Percentiles rank a stretch among this genome's conserved stretches.
These are phyloP conservation scores for Xanthoconium stramineum DNA, from an alignment of 768 basidiomycete genomes.

Conservation along the genomic window DNA sequence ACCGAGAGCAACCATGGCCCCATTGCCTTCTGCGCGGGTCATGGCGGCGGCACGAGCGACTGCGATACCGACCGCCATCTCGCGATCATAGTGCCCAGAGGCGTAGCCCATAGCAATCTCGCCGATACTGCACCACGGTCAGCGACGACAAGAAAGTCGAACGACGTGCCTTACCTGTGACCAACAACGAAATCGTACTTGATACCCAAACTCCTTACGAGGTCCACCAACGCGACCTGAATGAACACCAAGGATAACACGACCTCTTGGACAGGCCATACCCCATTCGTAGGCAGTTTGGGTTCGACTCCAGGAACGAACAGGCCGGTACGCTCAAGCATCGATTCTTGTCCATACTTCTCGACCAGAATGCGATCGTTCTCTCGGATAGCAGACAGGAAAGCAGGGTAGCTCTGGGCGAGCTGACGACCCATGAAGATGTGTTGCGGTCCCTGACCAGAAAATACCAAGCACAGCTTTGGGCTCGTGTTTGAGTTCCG, in stretches of 20 bases:
- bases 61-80: conserved; percentile 34
- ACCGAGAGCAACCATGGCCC: conserved; percentile 35
- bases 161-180: conserved; percentile 24
- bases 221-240: conserved; percentile 33
- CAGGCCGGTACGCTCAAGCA: conserved; percentile 33
- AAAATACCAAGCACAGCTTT: conserved; percentile 34
- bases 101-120: conserved; percentile 39
- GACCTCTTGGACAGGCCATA: conserved; percentile 34
- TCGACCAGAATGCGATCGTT: conserved; percentile 33
- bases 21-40: conserved; percentile 34
- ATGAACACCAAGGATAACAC: conserved; percentile 33
- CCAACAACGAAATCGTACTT: conserved; percentile 34
- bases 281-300: conserved; percentile 20
- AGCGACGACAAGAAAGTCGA: neutral
- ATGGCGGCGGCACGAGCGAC: conserved; percentile 36
- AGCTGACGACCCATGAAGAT: conserved; percentile 36
- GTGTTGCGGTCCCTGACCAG: conserved; percentile 37
- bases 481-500: conserved; percentile 22
- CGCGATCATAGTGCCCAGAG: conserved; percentile 34
- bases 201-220: conserved; percentile 32
- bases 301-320: conserved; percentile 29
- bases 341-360: conserved; percentile 27
- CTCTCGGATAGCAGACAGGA: conserved; percentile 29
- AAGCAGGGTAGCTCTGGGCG: conserved; percentile 29
- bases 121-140: conserved; percentile 22